phyloP scores from a whole-genome alignment of 2,329 filamentous ascomycete species.

The Claviceps pusilla region DNA sequence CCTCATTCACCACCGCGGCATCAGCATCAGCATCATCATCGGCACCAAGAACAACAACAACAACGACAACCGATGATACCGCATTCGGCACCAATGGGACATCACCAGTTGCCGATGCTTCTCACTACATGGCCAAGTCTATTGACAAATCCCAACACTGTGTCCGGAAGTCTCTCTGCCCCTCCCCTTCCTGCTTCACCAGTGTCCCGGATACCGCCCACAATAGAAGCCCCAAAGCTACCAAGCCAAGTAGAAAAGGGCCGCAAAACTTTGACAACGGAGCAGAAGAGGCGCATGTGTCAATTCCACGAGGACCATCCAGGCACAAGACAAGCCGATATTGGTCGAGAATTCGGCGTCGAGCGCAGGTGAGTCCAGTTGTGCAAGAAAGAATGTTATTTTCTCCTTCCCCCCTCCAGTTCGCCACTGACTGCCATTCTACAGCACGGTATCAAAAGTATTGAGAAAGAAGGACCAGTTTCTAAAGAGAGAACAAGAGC shows the following conservation, averaged over 20 bases:
- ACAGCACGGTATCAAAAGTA: slow-evolving; percentile 95
- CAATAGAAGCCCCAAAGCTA: slow-evolving; percentile 14
- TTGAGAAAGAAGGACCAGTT: slow-evolving; percentile 90
- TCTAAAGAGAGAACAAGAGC: slow-evolving; percentile 65
- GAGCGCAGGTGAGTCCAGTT: slow-evolving; percentile 66
- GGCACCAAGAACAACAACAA: slow-evolving; percentile 8
- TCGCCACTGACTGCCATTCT: neutral
- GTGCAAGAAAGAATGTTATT: neutral
- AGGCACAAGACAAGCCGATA: slow-evolving; percentile 85
- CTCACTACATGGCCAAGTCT: slow-evolving; percentile 71
- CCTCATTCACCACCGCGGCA: slow-evolving; percentile 24
- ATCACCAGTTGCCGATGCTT: slow-evolving; percentile 50
- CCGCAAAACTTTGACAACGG: slow-evolving; percentile 77
- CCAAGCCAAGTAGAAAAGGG: slow-evolving; percentile 41
- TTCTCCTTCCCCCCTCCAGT: neutral
- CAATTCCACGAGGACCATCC: slow-evolving; percentile 84
- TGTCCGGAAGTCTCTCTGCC: slow-evolving; percentile 40
- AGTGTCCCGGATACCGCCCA: slow-evolving; percentile 33
- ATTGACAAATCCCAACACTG: slow-evolving; percentile 52
- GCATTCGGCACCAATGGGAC: slow-evolving; percentile 30
- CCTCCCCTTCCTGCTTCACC: slow-evolving; percentile 45
- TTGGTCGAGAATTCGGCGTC: slow-evolving; percentile 87
- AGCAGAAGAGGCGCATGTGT: slow-evolving; percentile 85
- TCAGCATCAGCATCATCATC: slow-evolving; percentile 10
- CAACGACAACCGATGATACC: slow-evolving; percentile 20